These are phyloP conservation scores for Apiospora rasikravindrae DNA, from an alignment of 2,329 filamentous ascomycete genomes.

Conservation along the genomic window DNA sequence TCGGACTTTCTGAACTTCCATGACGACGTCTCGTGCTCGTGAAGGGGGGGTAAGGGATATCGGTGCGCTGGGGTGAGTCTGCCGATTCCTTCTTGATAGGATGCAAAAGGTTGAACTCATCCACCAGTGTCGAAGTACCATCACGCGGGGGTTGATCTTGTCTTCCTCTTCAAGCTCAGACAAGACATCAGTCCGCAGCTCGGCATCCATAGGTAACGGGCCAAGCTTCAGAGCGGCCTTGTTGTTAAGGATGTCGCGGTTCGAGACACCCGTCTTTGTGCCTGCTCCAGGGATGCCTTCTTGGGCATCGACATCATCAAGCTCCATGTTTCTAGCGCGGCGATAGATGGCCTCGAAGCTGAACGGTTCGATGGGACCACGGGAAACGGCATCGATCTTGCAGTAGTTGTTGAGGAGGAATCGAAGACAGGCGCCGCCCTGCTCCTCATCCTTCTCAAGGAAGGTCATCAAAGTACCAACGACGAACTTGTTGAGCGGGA, in stretches of 20 bases:
- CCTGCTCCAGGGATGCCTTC: conserved; percentile 65
- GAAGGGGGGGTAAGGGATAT: conserved; percentile 86
- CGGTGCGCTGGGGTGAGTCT: conserved; percentile 78
- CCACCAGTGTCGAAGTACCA: conserved; percentile 76
- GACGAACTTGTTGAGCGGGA: conserved; percentile 86
- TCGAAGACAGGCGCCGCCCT: conserved; percentile 79
- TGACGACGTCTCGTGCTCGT: conserved; percentile 84
- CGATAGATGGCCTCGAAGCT: conserved; percentile 66
- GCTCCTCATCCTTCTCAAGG: conserved; percentile 82
- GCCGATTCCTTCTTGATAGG: conserved; percentile 89
- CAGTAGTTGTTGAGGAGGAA: conserved; percentile 71
- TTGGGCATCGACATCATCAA: conserved; percentile 66
- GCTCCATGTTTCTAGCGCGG: conserved; percentile 63
- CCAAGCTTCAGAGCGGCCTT: conserved; percentile 73
- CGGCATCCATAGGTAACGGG: conserved; percentile 80
- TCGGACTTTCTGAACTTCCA: conserved; percentile 92
- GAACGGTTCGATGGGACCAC: conserved; percentile 68
- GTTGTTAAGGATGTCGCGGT: conserved; percentile 64
- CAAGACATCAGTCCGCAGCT: conserved; percentile 83
- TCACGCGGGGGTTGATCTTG: conserved; percentile 72
- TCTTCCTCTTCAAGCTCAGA: conserved; percentile 89
- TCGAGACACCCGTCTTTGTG: conserved; percentile 64
- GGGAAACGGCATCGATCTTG: conserved; percentile 61
- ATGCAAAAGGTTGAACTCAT: conserved; percentile 81
- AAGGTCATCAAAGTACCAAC: conserved; percentile 86